Base-by-base conservation (phyloP, 495 filamentous ascomycete species). In the Trichoderma virens region DNA sequence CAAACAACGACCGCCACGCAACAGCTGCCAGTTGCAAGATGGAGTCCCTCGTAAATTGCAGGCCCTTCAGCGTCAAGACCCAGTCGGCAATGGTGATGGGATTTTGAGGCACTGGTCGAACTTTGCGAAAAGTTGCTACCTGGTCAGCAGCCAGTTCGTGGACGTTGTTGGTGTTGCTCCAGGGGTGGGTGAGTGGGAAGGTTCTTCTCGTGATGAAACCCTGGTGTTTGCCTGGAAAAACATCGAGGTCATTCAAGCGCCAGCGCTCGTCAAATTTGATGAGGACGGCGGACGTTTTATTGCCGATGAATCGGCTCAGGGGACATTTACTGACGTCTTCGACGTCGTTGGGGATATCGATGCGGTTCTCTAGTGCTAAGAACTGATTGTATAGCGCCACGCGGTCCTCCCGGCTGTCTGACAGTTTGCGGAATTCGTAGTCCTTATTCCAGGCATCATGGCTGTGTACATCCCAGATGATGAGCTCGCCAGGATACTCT, bases 381-480 rank as follows among this genome's bases (percentile, higher is more conserved):
- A 61, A 30, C 20, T 35, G 31, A 1, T 14, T 9, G 31, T 61
- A 61, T 4, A 61, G 31, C 2, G 31, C 59, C n/a, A 31, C 35
- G 16, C 59, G 59, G 31, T 61, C 59, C 2, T 16, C 30, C 38
- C 27, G 59, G n/a, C n/a, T 5, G 4, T n/a, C n/a, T n/a, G n/a
- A n/a, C n/a, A 61, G 31, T 2, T 4, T 2, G 18, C 16, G 31
- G n/a, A n/a, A 61, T 3, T 16, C 35, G 16, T 14, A 31, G 5
- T 61, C 59, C 3, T 11, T 20, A 7, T 30, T 45, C 34, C 34
- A 62, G 13, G 38, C 39, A 0, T 62, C 23, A 4, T 11, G 6
- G 35, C 39, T n/a, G 20, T 39, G 38, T 5, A 62, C 35, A n/a
- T 62, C 61, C 61, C 61, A 62, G 61, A 62, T 62, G 61, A 62